Evolutionary conservation across 768 basidiomycete species (phyloP).

Genomic region (Botryobasidium botryosum): DNA sequence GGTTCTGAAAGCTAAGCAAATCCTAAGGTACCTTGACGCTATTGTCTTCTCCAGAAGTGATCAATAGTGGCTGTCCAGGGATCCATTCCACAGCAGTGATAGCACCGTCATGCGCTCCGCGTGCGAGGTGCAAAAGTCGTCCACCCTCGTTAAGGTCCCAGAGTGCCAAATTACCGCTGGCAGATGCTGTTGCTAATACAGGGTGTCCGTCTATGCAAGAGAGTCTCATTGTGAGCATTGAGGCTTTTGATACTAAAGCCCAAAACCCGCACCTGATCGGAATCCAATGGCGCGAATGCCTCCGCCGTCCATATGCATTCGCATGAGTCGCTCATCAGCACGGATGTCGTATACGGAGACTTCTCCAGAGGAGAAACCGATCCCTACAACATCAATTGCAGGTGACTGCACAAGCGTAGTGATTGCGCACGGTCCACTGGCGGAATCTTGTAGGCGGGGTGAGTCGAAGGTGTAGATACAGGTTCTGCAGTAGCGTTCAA

Average conservation of each 20-base stretch:
- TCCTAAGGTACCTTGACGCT: conserved; percentile 59
- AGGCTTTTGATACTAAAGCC: conserved; percentile 13
- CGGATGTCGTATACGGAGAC: conserved; percentile 82
- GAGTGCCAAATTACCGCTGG: conserved; percentile 73
- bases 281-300: conserved; percentile 62
- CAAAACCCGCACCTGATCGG: conserved; percentile 49
- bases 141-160: conserved; percentile 86
- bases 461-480: conserved; percentile 67
- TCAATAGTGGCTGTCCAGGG: conserved; percentile 75
- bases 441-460: conserved; percentile 32
- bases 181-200: conserved; percentile 73
- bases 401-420: conserved; percentile 79
- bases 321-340: conserved; percentile 74
- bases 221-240: conserved; percentile 1
- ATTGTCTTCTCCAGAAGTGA: conserved; percentile 88
- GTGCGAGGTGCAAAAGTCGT: conserved; percentile 64
- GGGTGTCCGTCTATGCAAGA: conserved; percentile 56
- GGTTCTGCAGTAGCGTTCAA: conserved; percentile 29
- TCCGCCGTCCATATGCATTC: conserved; percentile 83
- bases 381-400: conserved; percentile 89
- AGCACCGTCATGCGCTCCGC: conserved; percentile 77
- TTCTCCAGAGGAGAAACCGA: conserved; percentile 78
- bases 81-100: conserved; percentile 81
- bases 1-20: background rate
- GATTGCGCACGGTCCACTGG: conserved; percentile 31